phyloP scores from a whole-genome alignment of 768 basidiomycete genomes.

The Mycena maculata region DNA sequence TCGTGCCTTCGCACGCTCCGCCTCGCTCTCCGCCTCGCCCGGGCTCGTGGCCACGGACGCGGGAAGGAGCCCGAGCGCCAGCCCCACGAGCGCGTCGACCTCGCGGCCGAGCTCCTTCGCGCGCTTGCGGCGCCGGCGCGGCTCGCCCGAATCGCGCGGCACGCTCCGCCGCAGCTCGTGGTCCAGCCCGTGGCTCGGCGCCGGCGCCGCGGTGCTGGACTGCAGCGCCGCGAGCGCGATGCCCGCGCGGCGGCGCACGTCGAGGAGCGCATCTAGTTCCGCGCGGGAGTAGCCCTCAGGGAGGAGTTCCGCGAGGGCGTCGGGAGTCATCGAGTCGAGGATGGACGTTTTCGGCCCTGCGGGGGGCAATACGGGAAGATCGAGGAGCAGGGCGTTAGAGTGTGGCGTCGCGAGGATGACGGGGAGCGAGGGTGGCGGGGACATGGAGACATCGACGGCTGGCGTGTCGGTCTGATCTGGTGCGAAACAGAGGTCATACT shows the following conservation, averaged over 20 bases:
- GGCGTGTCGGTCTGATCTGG: neutral
- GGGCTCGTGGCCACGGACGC: neutral
- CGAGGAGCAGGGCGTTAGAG: conserved; percentile 26
- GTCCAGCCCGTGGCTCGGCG: conserved; percentile 8
- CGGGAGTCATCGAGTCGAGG: conserved; percentile 19
- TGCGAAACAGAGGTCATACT: neutral
- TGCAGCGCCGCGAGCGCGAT: conserved; percentile 18
- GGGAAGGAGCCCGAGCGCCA: conserved; percentile 22
- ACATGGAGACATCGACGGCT: conserved; percentile 2
- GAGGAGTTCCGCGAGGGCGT: conserved; percentile 6
- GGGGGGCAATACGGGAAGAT: conserved; percentile 6
- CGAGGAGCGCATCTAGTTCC: conserved; percentile 24
- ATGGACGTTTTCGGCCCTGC: conserved; percentile 11
- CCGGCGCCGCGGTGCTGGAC: neutral
- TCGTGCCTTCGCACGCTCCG: neutral
- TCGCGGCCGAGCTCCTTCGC: conserved; percentile 32
- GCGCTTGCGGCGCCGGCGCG: conserved; percentile 29
- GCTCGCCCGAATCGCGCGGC: conserved; percentile 28
- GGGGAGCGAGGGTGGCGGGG: neutral
- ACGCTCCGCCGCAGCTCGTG: conserved; percentile 28
- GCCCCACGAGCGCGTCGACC: conserved; percentile 32
- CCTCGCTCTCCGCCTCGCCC: neutral
- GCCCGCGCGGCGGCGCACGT: conserved; percentile 20
- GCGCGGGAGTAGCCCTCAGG: neutral
- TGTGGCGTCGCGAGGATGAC: neutral